Evolutionary conservation across 1,284 basidiomycete genomes (phyloP), one percentile per base, ranked within the genome.

Genomic region (Boletus nobilissimus): DNA sequence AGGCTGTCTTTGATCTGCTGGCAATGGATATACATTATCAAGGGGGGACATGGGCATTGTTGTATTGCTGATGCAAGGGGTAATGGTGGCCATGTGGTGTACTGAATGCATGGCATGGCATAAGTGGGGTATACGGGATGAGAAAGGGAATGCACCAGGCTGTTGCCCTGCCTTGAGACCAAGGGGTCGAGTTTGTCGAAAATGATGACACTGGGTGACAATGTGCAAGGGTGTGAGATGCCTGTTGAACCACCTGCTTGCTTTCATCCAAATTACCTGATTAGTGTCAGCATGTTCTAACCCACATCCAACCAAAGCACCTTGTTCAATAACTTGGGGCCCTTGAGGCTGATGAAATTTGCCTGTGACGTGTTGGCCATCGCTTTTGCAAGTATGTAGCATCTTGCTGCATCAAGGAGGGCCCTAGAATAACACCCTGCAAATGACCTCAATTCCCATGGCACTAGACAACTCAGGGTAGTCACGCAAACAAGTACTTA

Each of bases 351-450:
- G 83, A 99, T 99, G 82, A 99, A 99, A 87, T 98, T 99, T 38
- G 97, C 98, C 76, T 92, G 89, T 73, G 93, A 95, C 87, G 99
- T 97, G 86, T 97, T 99, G 18, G 98, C 98, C 4, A 99, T 97
- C 1, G 98, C 98, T 86, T 99, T 99, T 2, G 98, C 98, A 14
- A 99, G n/a, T n/a, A n/a, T n/a, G 88, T 34, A 99, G 85, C 0
- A 98, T 99, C 88, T 99, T 99, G 19, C 98, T 97, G 84, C 98
- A 99, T 9, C 98, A 98, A 0, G 98, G 98, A 18, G 98, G 98
- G 29, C 98, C 98, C 98, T 97, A 99, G n/a, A 99, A 88, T 34
- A 99, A 88, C 3, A 99, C 98, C 6, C 98, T 98, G 84, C 96
- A 95, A 0, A 95, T 93, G 16, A 95, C 93, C 64, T 94, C 92